phyloP scores from a whole-genome alignment of 1,284 basidiomycete genomes.

The Puccinia polysora region DNA sequence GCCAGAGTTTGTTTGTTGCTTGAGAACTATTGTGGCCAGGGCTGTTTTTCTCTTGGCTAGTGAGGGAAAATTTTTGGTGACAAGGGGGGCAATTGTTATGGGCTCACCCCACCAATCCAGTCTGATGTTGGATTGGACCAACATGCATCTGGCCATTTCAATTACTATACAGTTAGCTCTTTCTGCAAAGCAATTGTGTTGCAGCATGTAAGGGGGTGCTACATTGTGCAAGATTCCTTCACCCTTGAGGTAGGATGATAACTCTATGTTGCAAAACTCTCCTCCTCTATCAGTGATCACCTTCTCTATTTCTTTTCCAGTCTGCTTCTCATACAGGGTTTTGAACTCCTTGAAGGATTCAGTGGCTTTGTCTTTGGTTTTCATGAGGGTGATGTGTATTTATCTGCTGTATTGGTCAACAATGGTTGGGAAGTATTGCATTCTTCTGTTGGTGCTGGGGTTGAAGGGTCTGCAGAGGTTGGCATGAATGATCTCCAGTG shows the following conservation, averaged over 20 bases:
- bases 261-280: not conserved
- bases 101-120: too few species aligned
- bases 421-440: not conserved
- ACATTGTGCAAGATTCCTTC: constrained; percentile 3
- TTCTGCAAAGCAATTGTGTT: constrained; percentile 3
- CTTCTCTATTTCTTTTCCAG: not conserved
- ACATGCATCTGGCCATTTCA: too few species aligned
- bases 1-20: too few species aligned
- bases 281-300: constrained; percentile 12
- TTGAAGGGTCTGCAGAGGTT: not conserved
- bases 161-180: not conserved
- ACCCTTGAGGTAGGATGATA: not conserved
- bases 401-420: not conserved
- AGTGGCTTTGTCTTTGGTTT: not conserved
- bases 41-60: too few species aligned
- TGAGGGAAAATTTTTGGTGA: too few species aligned
- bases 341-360: not conserved
- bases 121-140: too few species aligned
- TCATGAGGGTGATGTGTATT: not conserved
- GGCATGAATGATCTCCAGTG: not conserved
- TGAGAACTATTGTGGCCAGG: too few species aligned
- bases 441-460: not conserved
- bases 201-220: constrained; percentile 1
- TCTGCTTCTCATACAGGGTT: not conserved
- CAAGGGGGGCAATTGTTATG: too few species aligned